Evolutionary conservation across 352 stramenopile genomes (phyloP).

Genomic region (Phytophthora constricta): DNA sequence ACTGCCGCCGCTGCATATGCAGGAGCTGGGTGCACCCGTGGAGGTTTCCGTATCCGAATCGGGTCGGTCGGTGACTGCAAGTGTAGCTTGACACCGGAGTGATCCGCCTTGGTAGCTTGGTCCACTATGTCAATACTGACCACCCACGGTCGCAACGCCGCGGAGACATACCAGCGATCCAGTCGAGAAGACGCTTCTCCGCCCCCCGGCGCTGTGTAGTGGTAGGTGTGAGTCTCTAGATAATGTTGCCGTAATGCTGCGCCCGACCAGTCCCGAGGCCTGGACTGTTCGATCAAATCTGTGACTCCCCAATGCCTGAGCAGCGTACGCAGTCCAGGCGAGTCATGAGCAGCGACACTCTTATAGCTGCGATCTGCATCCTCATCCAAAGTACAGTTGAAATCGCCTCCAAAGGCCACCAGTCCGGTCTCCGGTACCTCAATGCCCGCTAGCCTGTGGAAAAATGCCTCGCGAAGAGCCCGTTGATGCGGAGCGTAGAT

Average conservation of each 20-base stretch:
- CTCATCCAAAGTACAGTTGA: background rate
- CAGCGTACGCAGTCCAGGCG: background rate
- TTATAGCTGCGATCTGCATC: background rate
- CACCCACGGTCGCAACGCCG: background rate
- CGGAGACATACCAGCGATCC: slow-evolving; percentile 6
- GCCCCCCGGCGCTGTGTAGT: background rate
- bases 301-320: background rate
- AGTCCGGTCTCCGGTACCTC: background rate
- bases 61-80: background rate
- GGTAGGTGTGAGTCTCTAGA: background rate
- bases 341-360: background rate
- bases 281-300: background rate
- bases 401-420: background rate
- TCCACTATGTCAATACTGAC: background rate
- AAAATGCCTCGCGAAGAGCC: background rate
- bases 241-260: background rate
- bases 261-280: too few species aligned
- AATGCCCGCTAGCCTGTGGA: background rate
- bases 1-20: background rate
- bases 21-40: background rate
- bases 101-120: background rate
- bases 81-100: background rate
- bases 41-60: background rate
- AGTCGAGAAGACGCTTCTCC: background rate
- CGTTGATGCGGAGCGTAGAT: background rate